Base-by-base conservation (phyloP, 768 basidiomycete species). In the Dacryopinax primogenitus region DNA sequence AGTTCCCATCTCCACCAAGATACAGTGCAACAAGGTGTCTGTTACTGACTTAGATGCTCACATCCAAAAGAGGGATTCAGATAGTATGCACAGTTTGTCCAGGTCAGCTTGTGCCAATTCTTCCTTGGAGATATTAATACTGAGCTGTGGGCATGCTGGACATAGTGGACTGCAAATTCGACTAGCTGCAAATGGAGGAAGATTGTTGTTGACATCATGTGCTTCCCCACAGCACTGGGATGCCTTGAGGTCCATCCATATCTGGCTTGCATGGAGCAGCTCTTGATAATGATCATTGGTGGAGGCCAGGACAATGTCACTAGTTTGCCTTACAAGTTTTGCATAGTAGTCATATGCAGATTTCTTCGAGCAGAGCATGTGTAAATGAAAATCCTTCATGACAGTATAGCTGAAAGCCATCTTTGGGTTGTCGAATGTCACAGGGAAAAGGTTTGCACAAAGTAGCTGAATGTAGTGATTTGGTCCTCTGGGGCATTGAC, bases 351-450 rank as follows among this genome's bases (percentile, higher is more conserved):
- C 67, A 39, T 67, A 68, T 18, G 67, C 67, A 1, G 67, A 64
- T 33, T 67, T 67, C 41, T 67, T 68, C 34, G 67, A 67, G 9
- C 61, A 28, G 21, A 68, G 62, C 28, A n/a, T 68, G 41, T 67
- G 64, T 0, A 44, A 7, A 62, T 64, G 63, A 58, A 65, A 68
- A 30, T 64, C 39, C 28, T n/a, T 44, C 63, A 66, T 1, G 34
- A 28, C 62, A 18, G 62, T 18, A 23, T 35, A 63, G 13, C 15
- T 63, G 26, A 63, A 63, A 9, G 35, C 62, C 15, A 32, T 28
- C 23, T n/a, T 21, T 33, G 62, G 35, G 13, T 33, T n/a, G 15
- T 63, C 33, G 62, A 37, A 33, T 12, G 30, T 63, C 9, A n/a
- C 62, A 18, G 62, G 62, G 33, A 63, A 63, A 12, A 63, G 30